These are phyloP conservation scores for Hortiboletus campestris DNA, from an alignment of 768 basidiomycete species.

Conservation along the genomic window DNA sequence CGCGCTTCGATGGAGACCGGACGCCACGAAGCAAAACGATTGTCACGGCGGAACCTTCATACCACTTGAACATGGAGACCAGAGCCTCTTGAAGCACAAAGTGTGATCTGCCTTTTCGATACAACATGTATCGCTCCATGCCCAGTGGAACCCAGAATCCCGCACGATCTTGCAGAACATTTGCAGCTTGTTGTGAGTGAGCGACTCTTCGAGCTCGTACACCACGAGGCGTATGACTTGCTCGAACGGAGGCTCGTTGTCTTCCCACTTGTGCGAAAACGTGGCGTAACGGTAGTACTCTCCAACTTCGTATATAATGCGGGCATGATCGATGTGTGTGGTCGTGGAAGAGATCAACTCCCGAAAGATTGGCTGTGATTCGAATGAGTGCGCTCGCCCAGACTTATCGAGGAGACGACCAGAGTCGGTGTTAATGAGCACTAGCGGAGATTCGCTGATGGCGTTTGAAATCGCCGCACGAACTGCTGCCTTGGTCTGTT, in stretches of 20 bases:
- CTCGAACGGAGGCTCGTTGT: not conserved
- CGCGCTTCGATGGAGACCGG: no score
- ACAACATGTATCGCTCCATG: not conserved
- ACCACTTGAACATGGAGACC: not conserved
- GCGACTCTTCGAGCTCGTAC: not conserved
- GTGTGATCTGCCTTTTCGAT: not conserved
- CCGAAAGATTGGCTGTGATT: no score
- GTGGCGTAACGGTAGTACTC: not conserved
- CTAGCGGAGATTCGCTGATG: not conserved
- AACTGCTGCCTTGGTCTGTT: not conserved
- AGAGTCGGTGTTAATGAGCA: constrained; percentile 11
- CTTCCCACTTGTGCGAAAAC: not conserved
- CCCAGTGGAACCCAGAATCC: not conserved
- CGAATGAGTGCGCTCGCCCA: no score
- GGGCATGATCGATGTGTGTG: not conserved
- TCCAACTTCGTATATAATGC: not conserved
- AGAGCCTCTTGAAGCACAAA: not conserved
- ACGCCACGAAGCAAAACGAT: no score
- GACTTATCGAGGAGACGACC: no score
- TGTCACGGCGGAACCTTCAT: not conserved
- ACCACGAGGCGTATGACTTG: not conserved
- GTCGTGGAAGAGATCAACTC: constrained; percentile 4
- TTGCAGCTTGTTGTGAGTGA: not conserved
- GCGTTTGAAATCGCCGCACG: not conserved
- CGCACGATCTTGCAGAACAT: not conserved